Conservation (phyloP, 768 basidiomycete genomes). For the Russula sp. region DNA sequence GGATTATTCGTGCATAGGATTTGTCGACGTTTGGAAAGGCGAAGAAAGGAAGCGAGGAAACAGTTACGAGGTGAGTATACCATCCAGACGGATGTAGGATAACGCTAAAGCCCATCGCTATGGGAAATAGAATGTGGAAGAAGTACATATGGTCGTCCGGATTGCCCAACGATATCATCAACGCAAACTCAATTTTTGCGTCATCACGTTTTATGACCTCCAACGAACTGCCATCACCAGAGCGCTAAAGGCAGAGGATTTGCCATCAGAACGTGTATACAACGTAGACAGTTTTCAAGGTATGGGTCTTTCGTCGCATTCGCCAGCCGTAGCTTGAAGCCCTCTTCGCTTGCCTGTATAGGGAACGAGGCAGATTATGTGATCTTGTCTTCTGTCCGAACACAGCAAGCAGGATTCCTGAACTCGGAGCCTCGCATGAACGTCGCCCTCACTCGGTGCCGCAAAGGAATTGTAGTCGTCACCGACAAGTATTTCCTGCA, state of each 20-base stretch:
- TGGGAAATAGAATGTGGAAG: conserved; percentile 6
- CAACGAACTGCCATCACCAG: conserved; percentile 41
- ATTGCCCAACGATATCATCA: conserved; percentile 7
- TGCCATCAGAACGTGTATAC: conserved; percentile 29
- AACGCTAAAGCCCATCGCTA: not conserved
- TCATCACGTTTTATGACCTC: conserved; percentile 52
- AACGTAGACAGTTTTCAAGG: conserved; percentile 19
- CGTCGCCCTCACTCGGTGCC: conserved; percentile 37
- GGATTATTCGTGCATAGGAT: conserved; percentile 35
- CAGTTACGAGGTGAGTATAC: conserved; percentile 1
- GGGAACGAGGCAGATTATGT: conserved; percentile 50
- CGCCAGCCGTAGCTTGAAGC: not conserved
- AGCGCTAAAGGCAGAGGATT: conserved; percentile 31
- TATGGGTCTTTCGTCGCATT: not conserved
- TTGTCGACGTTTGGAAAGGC: conserved; percentile 40
- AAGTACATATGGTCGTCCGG: conserved; percentile 10
- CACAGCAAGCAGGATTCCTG: conserved; percentile 42
- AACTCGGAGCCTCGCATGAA: conserved; percentile 42
- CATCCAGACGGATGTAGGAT: not conserved
- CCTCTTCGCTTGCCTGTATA: conserved; percentile 15
- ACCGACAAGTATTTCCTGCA: conserved; percentile 39
- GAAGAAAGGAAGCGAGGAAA: conserved; percentile 34
- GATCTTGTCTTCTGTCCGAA: conserved; percentile 47
- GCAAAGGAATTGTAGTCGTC: conserved; percentile 43
- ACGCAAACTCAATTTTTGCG: conserved; percentile 32